phyloP scores from a whole-genome alignment of 1,284 basidiomycete species.

The Melampsora abietis-canadensis region DNA sequence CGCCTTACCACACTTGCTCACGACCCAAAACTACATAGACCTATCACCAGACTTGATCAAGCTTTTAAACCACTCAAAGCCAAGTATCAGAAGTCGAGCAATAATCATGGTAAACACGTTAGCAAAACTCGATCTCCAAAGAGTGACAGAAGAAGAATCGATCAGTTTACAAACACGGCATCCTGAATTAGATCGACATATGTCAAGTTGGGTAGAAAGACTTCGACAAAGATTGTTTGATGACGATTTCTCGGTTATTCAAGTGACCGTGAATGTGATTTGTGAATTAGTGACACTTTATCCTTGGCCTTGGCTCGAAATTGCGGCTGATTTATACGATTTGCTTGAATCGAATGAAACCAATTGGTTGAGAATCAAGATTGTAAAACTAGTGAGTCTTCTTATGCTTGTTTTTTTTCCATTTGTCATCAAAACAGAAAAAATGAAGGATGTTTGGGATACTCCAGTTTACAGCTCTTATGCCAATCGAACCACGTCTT shows the following conservation, averaged over 20 bases:
- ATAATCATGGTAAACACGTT: constrained; percentile 70
- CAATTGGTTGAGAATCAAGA: constrained; percentile 99
- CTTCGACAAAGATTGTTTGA: constrained; percentile 83
- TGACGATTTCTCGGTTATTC: constrained; percentile 78
- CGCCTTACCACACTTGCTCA: constrained; percentile 28
- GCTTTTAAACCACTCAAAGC: constrained; percentile 84
- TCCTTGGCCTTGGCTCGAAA: constrained; percentile 57
- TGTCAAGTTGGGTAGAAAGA: constrained; percentile 52
- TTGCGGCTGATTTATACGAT: constrained; percentile 90
- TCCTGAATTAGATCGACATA: constrained; percentile 7
- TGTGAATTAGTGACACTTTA: constrained; percentile 80
- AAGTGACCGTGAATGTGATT: constrained; percentile 86
- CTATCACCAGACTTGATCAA: constrained; percentile 79
- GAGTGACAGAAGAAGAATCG: constrained; percentile 13
- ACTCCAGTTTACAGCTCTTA: constrained; percentile 77
- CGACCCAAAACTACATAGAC: constrained; percentile 63
- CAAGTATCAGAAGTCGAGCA: constrained; percentile 79
- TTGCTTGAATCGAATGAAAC: constrained; percentile 91
- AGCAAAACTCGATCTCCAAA: constrained; percentile 46
- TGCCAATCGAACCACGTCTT: constrained; percentile 85
- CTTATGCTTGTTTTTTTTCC: neutral
- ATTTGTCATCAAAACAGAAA: too few species aligned
- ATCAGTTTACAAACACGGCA: constrained; percentile 50
- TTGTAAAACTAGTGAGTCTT: constrained; percentile 78
- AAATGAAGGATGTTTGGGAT: constrained; percentile 27